Evolutionary conservation across 1,284 basidiomycete species (phyloP), one percentile per base, ranked within the genome.

Genomic region (Leccinum angustisporum): DNA sequence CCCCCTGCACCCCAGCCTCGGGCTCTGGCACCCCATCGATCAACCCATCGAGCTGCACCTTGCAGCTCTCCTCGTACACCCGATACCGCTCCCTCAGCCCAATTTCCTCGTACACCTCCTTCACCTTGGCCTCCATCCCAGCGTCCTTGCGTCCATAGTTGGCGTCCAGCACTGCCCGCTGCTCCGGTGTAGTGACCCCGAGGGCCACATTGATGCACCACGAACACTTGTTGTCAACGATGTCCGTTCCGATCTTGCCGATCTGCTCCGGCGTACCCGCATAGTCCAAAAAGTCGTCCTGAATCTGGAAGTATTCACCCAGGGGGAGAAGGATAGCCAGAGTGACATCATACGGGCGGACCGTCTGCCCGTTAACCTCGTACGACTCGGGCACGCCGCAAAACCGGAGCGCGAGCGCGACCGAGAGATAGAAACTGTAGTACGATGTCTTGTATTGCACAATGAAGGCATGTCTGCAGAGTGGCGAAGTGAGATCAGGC

Each of bases 381-480:
- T 83, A 81, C 10, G 76, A 69, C 65, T 86, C 82, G 10, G 87
- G 86, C 70, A 97, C 86, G 60, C 87, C 86, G 67, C 84, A 84
- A 77, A 93, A 78, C 74, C 88, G 86, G 88, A 99, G 91, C 25
- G 95, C 95, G 63, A 97, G 88, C 7, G 96, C 96, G 66, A 98
- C 95, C 60, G 97, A 95, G 65, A 99, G 92, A 81, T 98, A 98
- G 85, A 98, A 99, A 33, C 95, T 98, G 80, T 99, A 99, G 80
- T 87, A 98, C 0, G 97, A 94, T 18, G 97, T 98, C 80, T 99
- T 99, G 87, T 97, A 98, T 65, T 95, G 86, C 57, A 98, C 96
- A 75, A 98, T 99, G 63, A 95, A 85, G 68, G 87, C 87, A 76
- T 98, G 95, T 73, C 93, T 95, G 70, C 10, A 7, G 21, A 30